phyloP scores from a whole-genome alignment of 176 grass and related monocot species.

The Tillandsia leiboldiana region DNA sequence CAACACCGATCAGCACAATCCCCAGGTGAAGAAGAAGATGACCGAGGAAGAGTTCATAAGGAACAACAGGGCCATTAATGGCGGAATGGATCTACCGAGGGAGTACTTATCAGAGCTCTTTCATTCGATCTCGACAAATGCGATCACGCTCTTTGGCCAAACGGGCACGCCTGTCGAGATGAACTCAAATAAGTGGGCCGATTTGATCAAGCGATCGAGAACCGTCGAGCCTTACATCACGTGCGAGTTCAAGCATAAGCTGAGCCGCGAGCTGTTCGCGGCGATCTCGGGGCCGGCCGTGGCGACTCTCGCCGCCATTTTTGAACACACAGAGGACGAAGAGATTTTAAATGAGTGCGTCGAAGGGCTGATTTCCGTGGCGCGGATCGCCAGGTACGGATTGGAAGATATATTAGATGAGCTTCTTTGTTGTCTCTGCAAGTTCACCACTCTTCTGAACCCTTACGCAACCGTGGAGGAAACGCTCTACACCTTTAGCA shows the following conservation, averaged over 20 bases:
- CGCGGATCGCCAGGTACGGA: slow-evolving; percentile 62
- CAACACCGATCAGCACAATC: slow-evolving; percentile 95
- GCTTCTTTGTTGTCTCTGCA: slow-evolving; percentile 92
- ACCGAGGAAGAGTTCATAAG: slow-evolving; percentile 90
- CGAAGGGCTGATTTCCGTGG: slow-evolving; percentile 65
- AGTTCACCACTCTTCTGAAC: slow-evolving; percentile 86
- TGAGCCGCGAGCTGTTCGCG: slow-evolving; percentile 62
- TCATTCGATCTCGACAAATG: slow-evolving; percentile 68
- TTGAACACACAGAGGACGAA: slow-evolving; percentile 73
- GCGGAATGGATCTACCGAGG: slow-evolving; percentile 60
- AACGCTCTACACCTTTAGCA: slow-evolving; percentile 79
- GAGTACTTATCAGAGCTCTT: slow-evolving; percentile 90
- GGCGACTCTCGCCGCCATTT: slow-evolving; percentile 62
- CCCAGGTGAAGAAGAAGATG: slow-evolving; percentile 99
- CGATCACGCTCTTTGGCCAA: slow-evolving; percentile 57
- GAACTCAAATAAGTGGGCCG: slow-evolving; percentile 40
- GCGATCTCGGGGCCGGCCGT: slow-evolving; percentile 59
- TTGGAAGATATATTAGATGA: slow-evolving; percentile 78
- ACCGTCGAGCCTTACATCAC: slow-evolving; percentile 49
- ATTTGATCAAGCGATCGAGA: slow-evolving; percentile 49
- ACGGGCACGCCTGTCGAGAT: slow-evolving; percentile 23
- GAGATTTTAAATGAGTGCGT: slow-evolving; percentile 69
- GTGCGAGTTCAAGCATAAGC: slow-evolving; percentile 82
- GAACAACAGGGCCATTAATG: slow-evolving; percentile 78
- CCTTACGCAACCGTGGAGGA: slow-evolving; percentile 80